Base-by-base conservation (phyloP, 2,329 filamentous ascomycete genomes). In the Fusarium equiseti region DNA sequence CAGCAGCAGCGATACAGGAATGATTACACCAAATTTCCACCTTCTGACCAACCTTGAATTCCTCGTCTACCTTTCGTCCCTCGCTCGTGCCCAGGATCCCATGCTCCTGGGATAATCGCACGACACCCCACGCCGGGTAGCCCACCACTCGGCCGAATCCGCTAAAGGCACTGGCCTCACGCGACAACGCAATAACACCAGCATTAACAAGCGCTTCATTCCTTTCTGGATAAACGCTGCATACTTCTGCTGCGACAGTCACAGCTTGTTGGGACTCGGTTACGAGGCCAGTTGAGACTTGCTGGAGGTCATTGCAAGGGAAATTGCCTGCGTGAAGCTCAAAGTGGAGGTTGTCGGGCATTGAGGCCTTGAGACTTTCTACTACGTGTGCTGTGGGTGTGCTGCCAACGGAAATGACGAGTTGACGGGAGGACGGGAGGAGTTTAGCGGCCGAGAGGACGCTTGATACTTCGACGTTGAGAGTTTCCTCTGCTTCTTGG, bases 301-400 rank as follows among this genome's bases (percentile, higher is more conserved):
- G 80, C 40, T 82, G 80, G 18, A 82, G 79, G 40, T 81, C 80
- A n/a, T 81, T 79, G 32, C 74, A 74, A 5, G 79, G 78, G 50
- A 80, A 82, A 61, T 82, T 81, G 18, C 79, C 79, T 12, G 80
- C 80, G 38, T 81, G 80, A 5, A 81, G 66, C 65, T 81, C 80
- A 2, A 81, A 55, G n/a, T 73, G 76, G 20, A 81, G 61, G 27
- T 79, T 79, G 7, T 68, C 48, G 1, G 79, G 78, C 18, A 76
- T 70, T 5, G 70, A 68, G 1, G 75, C 73, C 50, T 77, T 78
- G 13, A 80, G 64, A n/a, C 67, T 75, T 35, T 74, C 65, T 2
- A 79, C 76, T 2, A 80, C 80, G 42, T 81, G 80, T 0, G 79
- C 80, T 13, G 79, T 81, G 2, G 79, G 79, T 5, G 80, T 81